Percentiles rank a stretch among this genome's conserved stretches.
These are phyloP conservation scores for Musa balbisiana DNA, from an alignment of 202 grass and related monocot species.

Conservation along the genomic window DNA sequence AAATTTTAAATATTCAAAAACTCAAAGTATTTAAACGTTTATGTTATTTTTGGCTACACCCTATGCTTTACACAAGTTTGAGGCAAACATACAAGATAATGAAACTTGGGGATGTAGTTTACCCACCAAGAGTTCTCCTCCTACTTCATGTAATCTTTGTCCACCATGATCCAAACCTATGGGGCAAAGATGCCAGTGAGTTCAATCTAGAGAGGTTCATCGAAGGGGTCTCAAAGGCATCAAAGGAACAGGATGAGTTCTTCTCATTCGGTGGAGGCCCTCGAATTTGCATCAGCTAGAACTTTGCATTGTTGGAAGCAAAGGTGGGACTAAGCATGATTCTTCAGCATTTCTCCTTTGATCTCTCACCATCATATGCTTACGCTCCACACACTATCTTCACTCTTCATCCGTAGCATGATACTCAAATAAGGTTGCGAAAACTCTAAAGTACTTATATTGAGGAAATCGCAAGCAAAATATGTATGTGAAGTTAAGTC, in stretches of 20 bases:
- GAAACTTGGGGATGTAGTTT: conserved; percentile 42
- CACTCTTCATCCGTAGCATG: conserved; percentile 59
- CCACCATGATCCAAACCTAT: conserved; percentile 44
- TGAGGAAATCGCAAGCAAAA: no score
- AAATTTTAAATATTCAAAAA: no score
- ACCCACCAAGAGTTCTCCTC: conserved; percentile 43
- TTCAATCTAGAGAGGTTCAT: conserved; percentile 56
- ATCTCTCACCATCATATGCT: conserved; percentile 57
- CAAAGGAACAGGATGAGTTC: conserved; percentile 29
- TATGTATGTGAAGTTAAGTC: no score
- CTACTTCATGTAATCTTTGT: conserved; percentile 31
- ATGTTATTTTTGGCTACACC: no score
- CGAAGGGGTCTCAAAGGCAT: conserved; percentile 49
- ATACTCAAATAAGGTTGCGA: conserved; percentile 45
- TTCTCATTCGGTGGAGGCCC: conserved; percentile 60
- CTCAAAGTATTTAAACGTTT: no score
- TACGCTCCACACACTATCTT: conserved; percentile 49
- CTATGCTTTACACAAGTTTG: background rate
- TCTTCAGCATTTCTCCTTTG: conserved; percentile 51
- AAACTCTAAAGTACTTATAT: conserved; percentile 9
- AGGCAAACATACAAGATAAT: conserved; percentile 46
- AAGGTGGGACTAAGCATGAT: conserved; percentile 48
- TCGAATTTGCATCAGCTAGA: conserved; percentile 54
- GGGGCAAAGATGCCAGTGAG: conserved; percentile 46
- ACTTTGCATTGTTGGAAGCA: conserved; percentile 53